Conservation (phyloP, 1,284 basidiomycete genomes). For the Exobasidium cylindrosporum region DNA sequence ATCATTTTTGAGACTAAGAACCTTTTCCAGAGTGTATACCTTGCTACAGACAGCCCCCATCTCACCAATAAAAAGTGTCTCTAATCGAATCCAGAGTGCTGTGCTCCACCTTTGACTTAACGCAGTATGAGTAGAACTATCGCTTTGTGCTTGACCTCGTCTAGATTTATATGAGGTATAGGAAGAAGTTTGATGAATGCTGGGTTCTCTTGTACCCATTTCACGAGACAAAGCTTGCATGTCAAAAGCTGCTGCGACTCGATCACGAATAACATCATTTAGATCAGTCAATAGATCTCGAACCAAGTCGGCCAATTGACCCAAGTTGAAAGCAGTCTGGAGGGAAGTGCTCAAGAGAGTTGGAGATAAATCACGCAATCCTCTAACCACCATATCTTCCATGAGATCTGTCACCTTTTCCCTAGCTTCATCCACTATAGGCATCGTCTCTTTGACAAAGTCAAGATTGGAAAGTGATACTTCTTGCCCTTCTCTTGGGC, state of each 20-base stretch:
- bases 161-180: constrained; percentile 13
- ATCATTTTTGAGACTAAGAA: constrained; percentile 73
- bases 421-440: constrained; percentile 25
- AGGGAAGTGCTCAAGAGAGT: constrained; percentile 80
- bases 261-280: constrained; percentile 72
- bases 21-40: constrained; percentile 92
- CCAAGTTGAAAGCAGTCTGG: constrained; percentile 89
- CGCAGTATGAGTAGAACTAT: constrained; percentile 64
- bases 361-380: constrained; percentile 35
- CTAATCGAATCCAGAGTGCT: constrained; percentile 74
- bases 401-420: constrained; percentile 35
- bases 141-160: neutral
- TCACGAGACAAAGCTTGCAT: constrained; percentile 79
- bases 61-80: constrained; percentile 73
- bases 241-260: constrained; percentile 80
- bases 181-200: constrained; percentile 1
- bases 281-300: constrained; percentile 75
- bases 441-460: constrained; percentile 25
- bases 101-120: constrained; percentile 58
- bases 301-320: constrained; percentile 77
- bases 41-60: constrained; percentile 71
- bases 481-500: constrained; percentile 57
- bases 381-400: constrained; percentile 46
- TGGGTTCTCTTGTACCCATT: constrained; percentile 57
- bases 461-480: constrained; percentile 22